Base-by-base conservation (phyloP, 1,284 basidiomycete species). In the Pyrrhoderma lamaoense region DNA sequence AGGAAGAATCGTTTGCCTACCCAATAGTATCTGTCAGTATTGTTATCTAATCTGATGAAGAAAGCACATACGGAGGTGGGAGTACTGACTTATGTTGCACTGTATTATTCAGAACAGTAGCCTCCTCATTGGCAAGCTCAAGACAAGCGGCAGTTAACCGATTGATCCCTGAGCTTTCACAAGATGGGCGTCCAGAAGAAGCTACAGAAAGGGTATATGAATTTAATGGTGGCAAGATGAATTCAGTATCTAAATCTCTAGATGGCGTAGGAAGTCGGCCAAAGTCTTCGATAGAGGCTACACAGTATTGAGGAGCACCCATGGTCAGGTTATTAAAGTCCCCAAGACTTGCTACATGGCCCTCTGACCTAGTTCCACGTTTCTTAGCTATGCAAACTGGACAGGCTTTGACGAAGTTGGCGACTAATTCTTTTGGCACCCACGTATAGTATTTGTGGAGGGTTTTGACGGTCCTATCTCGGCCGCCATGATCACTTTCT, bases 391-490 rank as follows among this genome's bases (percentile, higher is more conserved):
- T 70, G 58, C 88, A 90, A 8, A 82, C 81, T 8, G 86, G 86
- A 62, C 87, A 90, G 22, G 73, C 73, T 61, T 80, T 81, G 62
- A 89, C 80, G 60, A 89, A 90, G 53, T 77, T 76, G 7, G 83
- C 76, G 46, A 88, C 77, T 45, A 90, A 77, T 60, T 84, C 84
- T 65, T 87, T 89, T 13, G 88, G 87, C 39, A 91, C 76, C 81
- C 85, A 89, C 8, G 83, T 81, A 63, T 87, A 89, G 59, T 78
- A 74, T 55, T 76, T 68, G 47, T 79, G 72, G 39, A 89, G 73
- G 52, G 76, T 66, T 11, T 70, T 70, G 45, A 71, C 75, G 0
- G 86, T 90, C 69, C 79, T 85, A 65, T 89, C 87, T n/a, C 82
- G 74, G 25, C 85, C 85, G 8, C 79, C 83, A 61, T 91, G 89